Conservation (phyloP, 2,329 filamentous ascomycete genomes). For the Scytalidium sp. region DNA sequence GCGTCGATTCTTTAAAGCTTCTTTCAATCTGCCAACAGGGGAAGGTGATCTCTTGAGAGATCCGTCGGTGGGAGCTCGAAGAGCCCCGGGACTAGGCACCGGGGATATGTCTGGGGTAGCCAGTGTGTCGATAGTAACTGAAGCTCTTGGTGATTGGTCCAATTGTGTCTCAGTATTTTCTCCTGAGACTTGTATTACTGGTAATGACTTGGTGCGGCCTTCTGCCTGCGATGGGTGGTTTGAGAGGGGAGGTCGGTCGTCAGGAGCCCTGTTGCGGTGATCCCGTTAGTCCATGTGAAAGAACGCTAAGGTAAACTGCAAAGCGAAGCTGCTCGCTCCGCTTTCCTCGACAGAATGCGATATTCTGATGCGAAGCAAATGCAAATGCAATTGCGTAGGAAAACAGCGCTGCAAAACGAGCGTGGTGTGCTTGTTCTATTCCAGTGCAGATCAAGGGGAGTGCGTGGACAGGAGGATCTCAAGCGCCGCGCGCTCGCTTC, state of each 20-base stretch:
- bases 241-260: slow-evolving; percentile 48
- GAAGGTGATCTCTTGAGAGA: slow-evolving; percentile 60
- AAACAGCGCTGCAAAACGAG: neutral
- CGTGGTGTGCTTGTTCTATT: neutral
- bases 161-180: slow-evolving; percentile 29
- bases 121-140: slow-evolving; percentile 26
- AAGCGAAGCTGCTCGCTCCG: neutral
- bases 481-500: neutral
- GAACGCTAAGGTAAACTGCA: neutral
- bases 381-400: neutral
- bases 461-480: neutral
- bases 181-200: slow-evolving; percentile 58
- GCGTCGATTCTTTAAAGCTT: slow-evolving; percentile 57
- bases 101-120: slow-evolving; percentile 26
- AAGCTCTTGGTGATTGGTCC: slow-evolving; percentile 32
- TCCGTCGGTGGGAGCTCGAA: slow-evolving; percentile 40
- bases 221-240: slow-evolving; percentile 64
- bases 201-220: slow-evolving; percentile 67
- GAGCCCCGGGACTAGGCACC: slow-evolving; percentile 31
- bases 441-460: neutral
- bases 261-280: slow-evolving; percentile 19
- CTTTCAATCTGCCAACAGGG: slow-evolving; percentile 67
- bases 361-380: neutral
- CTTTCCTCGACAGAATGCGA: neutral
- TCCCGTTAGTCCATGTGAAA: slow-evolving; percentile 4